A percentile compares a stretch with the other conserved stretches of the same genome.
These are phyloP conservation scores for Dioscorea cayenensis DNA, from an alignment of 116 monocot species.

Conservation along the genomic window DNA sequence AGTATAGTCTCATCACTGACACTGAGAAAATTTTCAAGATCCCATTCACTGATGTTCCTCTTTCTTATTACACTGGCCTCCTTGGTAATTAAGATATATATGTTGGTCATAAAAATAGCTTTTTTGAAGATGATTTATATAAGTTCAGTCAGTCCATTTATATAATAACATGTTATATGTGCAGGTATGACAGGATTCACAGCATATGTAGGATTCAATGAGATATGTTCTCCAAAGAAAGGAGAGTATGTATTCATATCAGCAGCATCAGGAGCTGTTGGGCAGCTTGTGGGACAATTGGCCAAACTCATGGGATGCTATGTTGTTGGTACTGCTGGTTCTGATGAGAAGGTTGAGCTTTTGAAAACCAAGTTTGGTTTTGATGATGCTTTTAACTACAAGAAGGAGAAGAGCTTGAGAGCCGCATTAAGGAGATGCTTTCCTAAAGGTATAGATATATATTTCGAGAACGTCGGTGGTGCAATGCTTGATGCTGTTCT, in stretches of 20 bases:
- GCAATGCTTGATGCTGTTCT: slow-evolving; percentile 59
- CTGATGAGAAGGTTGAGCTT: slow-evolving; percentile 74
- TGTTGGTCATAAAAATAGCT: background rate
- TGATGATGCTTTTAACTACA: slow-evolving; percentile 89
- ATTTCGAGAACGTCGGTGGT: slow-evolving; percentile 72
- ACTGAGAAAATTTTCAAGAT: slow-evolving; percentile 39
- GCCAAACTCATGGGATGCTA: slow-evolving; percentile 74
- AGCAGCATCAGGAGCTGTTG: slow-evolving; percentile 83
- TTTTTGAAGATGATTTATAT: background rate
- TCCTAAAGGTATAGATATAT: slow-evolving; percentile 65
- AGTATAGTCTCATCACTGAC: slow-evolving; percentile 47
- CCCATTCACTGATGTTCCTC: slow-evolving; percentile 47
- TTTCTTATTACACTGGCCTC: slow-evolving; percentile 73
- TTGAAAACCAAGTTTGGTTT: slow-evolving; percentile 75
- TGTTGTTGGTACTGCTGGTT: slow-evolving; percentile 77
- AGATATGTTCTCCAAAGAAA: slow-evolving; percentile 62
- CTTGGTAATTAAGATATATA: slow-evolving; percentile 36
- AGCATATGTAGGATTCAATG: slow-evolving; percentile 68
- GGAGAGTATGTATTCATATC: slow-evolving; percentile 75
- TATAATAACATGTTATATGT: background rate
- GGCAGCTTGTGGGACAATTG: slow-evolving; percentile 78
- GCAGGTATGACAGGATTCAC: slow-evolving; percentile 79
- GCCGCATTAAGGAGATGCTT: slow-evolving; percentile 58
- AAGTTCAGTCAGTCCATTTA: background rate
- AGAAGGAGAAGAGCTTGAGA: slow-evolving; percentile 53